A percentile compares a stretch with the other conserved stretches of the same genome.
These are phyloP conservation scores for Paratinospora sagittata DNA, from an alignment of 164 flowering plant genomes.

Conservation along the genomic window DNA sequence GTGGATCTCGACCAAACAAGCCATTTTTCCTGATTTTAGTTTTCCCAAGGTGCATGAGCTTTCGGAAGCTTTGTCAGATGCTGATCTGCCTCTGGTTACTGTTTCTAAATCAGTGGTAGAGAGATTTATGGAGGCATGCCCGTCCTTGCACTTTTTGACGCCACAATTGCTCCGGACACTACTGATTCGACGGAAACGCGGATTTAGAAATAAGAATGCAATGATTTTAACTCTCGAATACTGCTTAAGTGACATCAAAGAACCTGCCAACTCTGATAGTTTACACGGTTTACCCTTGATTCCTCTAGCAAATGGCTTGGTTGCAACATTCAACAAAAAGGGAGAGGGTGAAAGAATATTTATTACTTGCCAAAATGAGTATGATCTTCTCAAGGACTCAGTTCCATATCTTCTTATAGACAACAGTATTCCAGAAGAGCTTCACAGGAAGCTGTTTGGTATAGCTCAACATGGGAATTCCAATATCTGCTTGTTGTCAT, in stretches of 20 bases:
- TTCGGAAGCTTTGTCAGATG: conserved; percentile 65
- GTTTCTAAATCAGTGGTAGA: conserved; percentile 53
- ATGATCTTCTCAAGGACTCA: conserved; percentile 71
- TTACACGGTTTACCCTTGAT: conserved; percentile 75
- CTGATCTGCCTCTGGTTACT: conserved; percentile 68
- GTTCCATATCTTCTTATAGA: conserved; percentile 74
- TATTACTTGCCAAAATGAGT: conserved; percentile 58
- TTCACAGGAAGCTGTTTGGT: conserved; percentile 48
- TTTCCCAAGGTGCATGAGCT: conserved; percentile 60
- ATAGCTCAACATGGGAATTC: conserved; percentile 57
- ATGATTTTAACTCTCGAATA: conserved; percentile 75
- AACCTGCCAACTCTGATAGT: conserved; percentile 33
- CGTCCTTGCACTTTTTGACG: conserved; percentile 68
- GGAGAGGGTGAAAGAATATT: conserved; percentile 69
- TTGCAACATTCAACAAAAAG: conserved; percentile 51
- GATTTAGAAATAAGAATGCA: conserved; percentile 54
- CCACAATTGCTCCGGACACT: conserved; percentile 69
- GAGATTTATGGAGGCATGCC: conserved; percentile 60
- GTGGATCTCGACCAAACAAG: conserved; percentile 90
- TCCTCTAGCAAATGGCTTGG: conserved; percentile 82
- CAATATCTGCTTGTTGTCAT: conserved; percentile 60
- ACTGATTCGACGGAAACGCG: conserved; percentile 71
- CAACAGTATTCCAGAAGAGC: conserved; percentile 47
- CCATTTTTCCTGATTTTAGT: conserved; percentile 79
- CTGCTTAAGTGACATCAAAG: conserved; percentile 64